Evolutionary conservation across 164 flowering plant genomes (phyloP).

Genomic region (Pachysandra terminalis): DNA sequence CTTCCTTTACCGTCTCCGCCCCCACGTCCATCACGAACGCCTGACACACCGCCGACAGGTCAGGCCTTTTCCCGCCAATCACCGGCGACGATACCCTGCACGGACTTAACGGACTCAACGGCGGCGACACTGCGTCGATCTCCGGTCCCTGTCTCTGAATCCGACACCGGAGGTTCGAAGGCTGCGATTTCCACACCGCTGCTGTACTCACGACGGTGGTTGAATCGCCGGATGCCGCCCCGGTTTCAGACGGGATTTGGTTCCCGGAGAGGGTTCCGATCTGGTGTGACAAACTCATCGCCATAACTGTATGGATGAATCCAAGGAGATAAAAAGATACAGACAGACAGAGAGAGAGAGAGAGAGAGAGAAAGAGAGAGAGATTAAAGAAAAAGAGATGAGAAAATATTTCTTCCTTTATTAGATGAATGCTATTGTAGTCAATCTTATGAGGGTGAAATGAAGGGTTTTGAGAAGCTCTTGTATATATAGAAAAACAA

Average conservation of each 20-base stretch:
- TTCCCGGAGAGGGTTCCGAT: constrained; percentile 52
- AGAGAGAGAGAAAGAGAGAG: no score
- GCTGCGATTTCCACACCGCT: constrained; percentile 43
- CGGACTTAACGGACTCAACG: constrained; percentile 41
- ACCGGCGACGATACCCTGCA: constrained; percentile 43
- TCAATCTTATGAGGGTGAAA: no score
- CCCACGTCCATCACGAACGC: constrained; percentile 41
- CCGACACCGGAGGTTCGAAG: constrained; percentile 38
- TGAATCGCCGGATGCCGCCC: constrained; percentile 16
- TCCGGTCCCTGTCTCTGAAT: constrained; percentile 27
- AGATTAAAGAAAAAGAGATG: no score
- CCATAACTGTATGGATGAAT: constrained; percentile 33
- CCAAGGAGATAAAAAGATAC: no score
- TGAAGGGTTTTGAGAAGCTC: no score
- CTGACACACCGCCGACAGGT: constrained; percentile 67
- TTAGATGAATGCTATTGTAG: no score
- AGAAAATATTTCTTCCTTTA: no score
- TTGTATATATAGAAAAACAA: no score
- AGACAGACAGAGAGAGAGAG: no score
- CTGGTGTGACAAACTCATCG: constrained; percentile 48
- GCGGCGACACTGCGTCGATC: constrained; percentile 46
- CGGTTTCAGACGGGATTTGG: constrained; percentile 25
- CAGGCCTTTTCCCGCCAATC: constrained; percentile 39
- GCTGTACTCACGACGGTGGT: constrained; percentile 23
- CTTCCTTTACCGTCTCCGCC: constrained; percentile 4